These are phyloP conservation scores for Pinus taeda DNA, from an alignment of 75 land plant species.

Conservation along the genomic window DNA sequence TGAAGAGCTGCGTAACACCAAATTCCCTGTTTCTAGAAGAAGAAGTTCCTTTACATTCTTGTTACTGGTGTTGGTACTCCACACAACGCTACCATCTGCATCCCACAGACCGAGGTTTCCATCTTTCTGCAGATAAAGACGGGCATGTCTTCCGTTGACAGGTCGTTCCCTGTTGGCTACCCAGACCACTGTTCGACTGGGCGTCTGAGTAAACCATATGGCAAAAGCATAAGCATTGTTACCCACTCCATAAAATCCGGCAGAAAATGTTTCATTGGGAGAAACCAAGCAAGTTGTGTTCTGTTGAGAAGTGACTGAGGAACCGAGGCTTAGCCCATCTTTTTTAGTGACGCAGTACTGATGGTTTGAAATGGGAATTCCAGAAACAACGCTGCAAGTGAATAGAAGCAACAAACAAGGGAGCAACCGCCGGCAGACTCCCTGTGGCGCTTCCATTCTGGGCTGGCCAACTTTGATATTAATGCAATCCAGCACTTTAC, in stretches of 20 bases:
- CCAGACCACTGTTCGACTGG: background rate
- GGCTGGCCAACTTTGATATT: too few relatives aligned
- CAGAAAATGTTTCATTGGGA: too few relatives aligned
- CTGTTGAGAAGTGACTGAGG: background rate
- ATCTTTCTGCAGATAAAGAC: background rate
- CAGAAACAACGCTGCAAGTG: background rate
- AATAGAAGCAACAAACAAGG: background rate
- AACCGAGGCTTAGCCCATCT: background rate
- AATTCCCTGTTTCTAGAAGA: background rate
- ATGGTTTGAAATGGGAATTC: background rate
- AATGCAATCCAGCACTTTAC: too few relatives aligned
- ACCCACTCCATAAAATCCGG: too few relatives aligned
- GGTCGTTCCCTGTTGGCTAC: background rate
- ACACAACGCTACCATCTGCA: background rate
- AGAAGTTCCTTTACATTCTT: background rate
- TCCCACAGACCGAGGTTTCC: too few relatives aligned
- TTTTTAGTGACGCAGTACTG: background rate
- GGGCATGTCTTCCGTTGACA: background rate
- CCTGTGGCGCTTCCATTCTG: too few relatives aligned
- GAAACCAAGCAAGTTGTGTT: too few relatives aligned
- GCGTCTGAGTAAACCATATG: background rate
- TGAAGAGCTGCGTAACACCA: slow-evolving; percentile 1
- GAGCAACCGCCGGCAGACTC: background rate
- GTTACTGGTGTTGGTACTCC: background rate
- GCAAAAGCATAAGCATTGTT: background rate